phyloP scores from a whole-genome alignment of 768 basidiomycete genomes.

The Rhizopogon vesiculosus region DNA sequence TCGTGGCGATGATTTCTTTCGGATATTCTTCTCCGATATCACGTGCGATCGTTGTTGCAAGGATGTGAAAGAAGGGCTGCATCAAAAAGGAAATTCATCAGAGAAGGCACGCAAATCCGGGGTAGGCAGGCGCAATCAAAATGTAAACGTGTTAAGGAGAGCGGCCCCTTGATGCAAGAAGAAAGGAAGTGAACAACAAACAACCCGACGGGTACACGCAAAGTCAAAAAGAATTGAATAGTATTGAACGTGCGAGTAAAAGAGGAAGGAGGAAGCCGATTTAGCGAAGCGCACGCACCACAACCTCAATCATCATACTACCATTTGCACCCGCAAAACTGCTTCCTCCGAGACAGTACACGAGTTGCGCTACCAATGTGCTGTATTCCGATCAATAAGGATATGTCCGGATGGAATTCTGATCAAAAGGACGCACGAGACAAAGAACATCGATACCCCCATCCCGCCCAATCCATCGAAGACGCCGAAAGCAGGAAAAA shows the following conservation, averaged over 20 bases:
- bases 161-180: too few relatives aligned
- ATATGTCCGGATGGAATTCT: too few relatives aligned
- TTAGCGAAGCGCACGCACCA: constrained; percentile 47
- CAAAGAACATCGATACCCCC: constrained; percentile 95
- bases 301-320: constrained; percentile 99
- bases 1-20: constrained; percentile 81
- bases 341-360: constrained; percentile 83
- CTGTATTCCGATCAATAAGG: constrained; percentile 26
- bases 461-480: constrained; percentile 80
- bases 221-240: not conserved
- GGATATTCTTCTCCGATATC: constrained; percentile 70
- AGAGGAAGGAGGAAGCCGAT: not conserved
- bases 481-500: constrained; percentile 81
- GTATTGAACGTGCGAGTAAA: not conserved
- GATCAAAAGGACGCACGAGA: constrained; percentile 46
- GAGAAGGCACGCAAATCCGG: not conserved
- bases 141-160: too few relatives aligned
- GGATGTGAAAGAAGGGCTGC: constrained; percentile 93
- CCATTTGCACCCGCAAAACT: constrained; percentile 88
- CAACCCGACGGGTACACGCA: not conserved
- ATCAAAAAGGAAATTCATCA: not conserved
- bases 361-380: constrained; percentile 74
- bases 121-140: not conserved
- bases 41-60: constrained; percentile 70
- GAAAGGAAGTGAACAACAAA: not conserved